Base-by-base conservation (phyloP, 345 rosid genomes). In the Aurinia saxatilis region DNA sequence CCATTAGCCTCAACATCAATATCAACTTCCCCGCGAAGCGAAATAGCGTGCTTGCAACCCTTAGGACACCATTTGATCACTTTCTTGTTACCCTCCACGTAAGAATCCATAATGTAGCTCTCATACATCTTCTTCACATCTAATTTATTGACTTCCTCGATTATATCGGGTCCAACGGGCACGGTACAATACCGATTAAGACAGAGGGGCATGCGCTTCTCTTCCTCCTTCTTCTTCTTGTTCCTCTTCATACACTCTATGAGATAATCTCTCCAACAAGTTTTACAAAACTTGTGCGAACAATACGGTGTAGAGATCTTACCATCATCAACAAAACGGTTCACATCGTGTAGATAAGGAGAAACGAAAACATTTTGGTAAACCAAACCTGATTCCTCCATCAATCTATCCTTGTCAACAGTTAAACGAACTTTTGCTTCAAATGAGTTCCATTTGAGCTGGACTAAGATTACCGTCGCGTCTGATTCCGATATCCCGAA, bases 251-350 rank as follows among this genome's bases (percentile, higher is more conserved):
- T 23, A 55, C 8, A 1, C 5, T 55, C 10, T 0, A 0, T 31
- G 38, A 70, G 53, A 49, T 70, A 23, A 8, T 34, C 17, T 9
- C 45, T 56, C 74, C 74, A 70, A 41, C 31, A 41, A 30, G 7
- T 41, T 3, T 15, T 48, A 8, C 39, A 38, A 35, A 47, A 63
- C 51, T 63, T 54, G 47, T 70, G 74, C 9, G 69, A 40, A 21
- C 74, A 70, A 40, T 63, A 63, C 2, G 74, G 59, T 1, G 69
- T 63, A 37, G 69, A 63, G 74, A 56, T n/a, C 48, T 4, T 27
- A 27, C 49, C 62, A 31, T 16, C 19, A 12, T 9, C 35, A 37
- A 16, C 39, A 12, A 2, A 3, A 38, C 13, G 6, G 17, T 15
- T 16, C 6, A 4, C 48, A 9, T 29, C 4, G 40, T 13, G 16